phyloP scores from a whole-genome alignment of 129 eudicot genomes.

The Sambucus nigra region DNA sequence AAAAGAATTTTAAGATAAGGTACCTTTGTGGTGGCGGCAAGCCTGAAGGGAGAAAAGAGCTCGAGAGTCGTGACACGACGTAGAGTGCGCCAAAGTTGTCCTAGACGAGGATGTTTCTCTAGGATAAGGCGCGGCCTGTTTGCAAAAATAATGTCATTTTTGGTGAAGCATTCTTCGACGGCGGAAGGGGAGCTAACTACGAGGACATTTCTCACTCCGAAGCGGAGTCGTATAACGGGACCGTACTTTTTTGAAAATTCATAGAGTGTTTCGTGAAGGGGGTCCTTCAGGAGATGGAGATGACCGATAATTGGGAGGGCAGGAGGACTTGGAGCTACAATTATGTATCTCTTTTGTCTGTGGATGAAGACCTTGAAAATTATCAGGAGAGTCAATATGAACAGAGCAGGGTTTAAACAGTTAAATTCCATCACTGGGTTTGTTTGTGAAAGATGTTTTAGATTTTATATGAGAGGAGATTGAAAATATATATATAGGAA shows the following conservation, averaged over 20 bases:
- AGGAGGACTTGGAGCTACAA: constrained; percentile 10
- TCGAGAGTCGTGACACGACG: not conserved
- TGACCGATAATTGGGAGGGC: constrained; percentile 14
- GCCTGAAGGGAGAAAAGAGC: not conserved
- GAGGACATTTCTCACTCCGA: not conserved
- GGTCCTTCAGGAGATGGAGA: constrained; percentile 8
- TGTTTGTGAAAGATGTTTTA: not conserved
- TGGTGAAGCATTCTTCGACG: constrained; percentile 8
- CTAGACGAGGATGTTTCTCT: not conserved
- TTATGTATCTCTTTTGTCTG: not conserved
- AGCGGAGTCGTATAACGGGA: constrained; percentile 2
- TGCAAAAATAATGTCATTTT: constrained; percentile 4
- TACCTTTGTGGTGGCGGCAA: not conserved
- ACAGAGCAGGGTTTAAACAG: not conserved
- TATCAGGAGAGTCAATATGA: not conserved
- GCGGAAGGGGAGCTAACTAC: constrained; percentile 2
- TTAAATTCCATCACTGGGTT: not conserved
- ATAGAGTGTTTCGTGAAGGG: not conserved
- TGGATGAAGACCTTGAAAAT: not conserved
- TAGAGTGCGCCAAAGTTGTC: constrained; percentile 9
- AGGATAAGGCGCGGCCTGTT: not conserved
- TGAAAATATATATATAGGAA: not conserved
- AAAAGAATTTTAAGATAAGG: no score
- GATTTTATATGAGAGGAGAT: not conserved
- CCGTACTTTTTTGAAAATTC: not conserved